Evolutionary conservation across 75 land plant species (phyloP).

Genomic region (Cryptomeria japonica): DNA sequence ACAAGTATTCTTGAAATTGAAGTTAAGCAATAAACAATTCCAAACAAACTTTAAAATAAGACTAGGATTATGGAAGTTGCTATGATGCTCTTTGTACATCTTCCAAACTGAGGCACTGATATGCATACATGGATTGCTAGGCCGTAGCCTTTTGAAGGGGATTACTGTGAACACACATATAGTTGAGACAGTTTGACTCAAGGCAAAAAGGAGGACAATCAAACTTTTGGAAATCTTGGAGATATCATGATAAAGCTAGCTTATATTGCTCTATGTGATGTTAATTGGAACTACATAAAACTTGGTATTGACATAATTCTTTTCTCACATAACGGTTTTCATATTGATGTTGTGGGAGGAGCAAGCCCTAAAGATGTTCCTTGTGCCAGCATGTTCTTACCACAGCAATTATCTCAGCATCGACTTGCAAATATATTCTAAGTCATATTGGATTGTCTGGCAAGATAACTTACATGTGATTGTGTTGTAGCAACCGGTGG

Average conservation of each 20-base stretch:
- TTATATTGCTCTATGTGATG: background rate
- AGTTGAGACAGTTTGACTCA: background rate
- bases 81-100: background rate
- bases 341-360: background rate
- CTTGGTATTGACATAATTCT: background rate
- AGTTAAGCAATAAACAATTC: background rate
- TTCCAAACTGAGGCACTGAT: background rate
- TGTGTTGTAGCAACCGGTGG: background rate
- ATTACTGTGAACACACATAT: background rate
- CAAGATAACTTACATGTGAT: background rate
- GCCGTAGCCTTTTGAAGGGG: background rate
- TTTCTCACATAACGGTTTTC: background rate
- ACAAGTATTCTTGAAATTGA: background rate
- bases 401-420: background rate
- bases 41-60: background rate
- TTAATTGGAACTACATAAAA: background rate
- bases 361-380: background rate
- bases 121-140: background rate
- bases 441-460: background rate
- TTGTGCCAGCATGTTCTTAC: background rate
- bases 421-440: background rate
- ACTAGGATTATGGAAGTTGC: background rate
- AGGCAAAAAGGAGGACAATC: background rate
- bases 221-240: background rate
- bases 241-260: background rate